A percentile compares a stretch with the other conserved stretches of the same genome.
Conservation (phyloP, 2,329 filamentous ascomycete species). For the Clarireedia monteithiana region DNA sequence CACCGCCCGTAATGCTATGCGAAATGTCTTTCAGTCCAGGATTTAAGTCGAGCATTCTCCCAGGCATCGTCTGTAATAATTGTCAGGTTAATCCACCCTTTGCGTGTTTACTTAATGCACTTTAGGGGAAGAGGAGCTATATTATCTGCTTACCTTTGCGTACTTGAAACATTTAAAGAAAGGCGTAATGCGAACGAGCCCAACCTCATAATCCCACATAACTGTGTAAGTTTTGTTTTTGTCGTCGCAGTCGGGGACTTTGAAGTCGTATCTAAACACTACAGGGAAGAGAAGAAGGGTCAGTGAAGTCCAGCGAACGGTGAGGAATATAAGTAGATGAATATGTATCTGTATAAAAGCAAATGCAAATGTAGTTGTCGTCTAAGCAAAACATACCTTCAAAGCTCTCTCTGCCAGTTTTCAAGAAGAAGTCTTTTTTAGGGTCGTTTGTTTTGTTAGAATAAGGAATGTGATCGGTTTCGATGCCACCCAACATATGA, state of each 20-base stretch:
- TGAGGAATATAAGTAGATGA: background rate
- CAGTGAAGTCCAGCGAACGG: background rate
- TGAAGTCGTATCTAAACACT: slow-evolving; percentile 85
- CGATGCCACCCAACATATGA: slow-evolving; percentile 55
- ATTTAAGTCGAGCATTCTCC: slow-evolving; percentile 73
- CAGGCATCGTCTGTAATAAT: slow-evolving; percentile 65
- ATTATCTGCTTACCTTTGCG: slow-evolving; percentile 58
- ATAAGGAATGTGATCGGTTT: slow-evolving; percentile 75
- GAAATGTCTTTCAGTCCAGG: slow-evolving; percentile 80
- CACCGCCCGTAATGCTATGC: slow-evolving; percentile 89
- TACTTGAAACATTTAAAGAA: slow-evolving; percentile 90
- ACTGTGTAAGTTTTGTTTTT: slow-evolving; percentile 58
- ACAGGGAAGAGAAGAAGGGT: slow-evolving; percentile 20
- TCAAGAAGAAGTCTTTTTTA: slow-evolving; percentile 81
- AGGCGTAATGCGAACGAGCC: slow-evolving; percentile 86
- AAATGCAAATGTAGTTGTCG: background rate
- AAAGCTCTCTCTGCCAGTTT: slow-evolving; percentile 81
- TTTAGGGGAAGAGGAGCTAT: no score
- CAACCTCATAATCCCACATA: slow-evolving; percentile 97
- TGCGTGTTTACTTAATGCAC: no score
- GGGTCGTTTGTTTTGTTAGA: slow-evolving; percentile 54
- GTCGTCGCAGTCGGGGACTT: slow-evolving; percentile 58
- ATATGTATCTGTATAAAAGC: background rate
- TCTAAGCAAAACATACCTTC: slow-evolving; percentile 54
- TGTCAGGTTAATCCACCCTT: background rate